Conservation (phyloP, 2,329 filamentous ascomycete species). For the Arthrocladium fulminans region DNA sequence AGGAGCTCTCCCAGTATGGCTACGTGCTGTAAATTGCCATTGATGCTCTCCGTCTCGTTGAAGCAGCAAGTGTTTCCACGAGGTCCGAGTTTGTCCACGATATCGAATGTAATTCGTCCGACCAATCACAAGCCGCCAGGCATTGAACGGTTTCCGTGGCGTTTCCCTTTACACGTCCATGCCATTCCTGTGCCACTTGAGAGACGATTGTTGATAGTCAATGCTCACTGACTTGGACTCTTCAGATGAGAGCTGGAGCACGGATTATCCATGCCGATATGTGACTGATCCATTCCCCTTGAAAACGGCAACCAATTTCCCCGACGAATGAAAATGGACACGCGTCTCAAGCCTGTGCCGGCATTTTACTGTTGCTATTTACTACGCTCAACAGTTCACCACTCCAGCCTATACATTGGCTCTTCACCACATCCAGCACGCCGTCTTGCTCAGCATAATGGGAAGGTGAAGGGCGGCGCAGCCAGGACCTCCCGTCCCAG, state of each 20-base stretch:
- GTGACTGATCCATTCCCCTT: background rate
- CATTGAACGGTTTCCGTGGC: background rate
- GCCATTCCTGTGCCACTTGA: background rate
- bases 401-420: constrained; percentile 69
- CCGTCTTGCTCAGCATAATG: constrained; percentile 87
- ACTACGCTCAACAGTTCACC: constrained; percentile 68
- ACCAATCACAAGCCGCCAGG: background rate
- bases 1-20: too few species aligned
- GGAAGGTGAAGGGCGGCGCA: constrained; percentile 70
- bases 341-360: constrained; percentile 55
- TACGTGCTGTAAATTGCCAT: too few species aligned
- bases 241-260: too few species aligned
- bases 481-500: constrained; percentile 58
- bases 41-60: too few species aligned
- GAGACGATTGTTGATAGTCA: background rate
- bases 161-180: background rate
- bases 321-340: constrained; percentile 11
- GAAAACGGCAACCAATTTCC: background rate
- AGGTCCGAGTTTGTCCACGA: too few species aligned
- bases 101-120: background rate
- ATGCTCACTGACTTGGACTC: background rate
- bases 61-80: too few species aligned
- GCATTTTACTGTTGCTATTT: constrained; percentile 92
- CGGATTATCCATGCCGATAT: background rate
- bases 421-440: constrained; percentile 82